Conservation (phyloP, 805 yeast genomes). For the Metschnikowia orientalis region DNA sequence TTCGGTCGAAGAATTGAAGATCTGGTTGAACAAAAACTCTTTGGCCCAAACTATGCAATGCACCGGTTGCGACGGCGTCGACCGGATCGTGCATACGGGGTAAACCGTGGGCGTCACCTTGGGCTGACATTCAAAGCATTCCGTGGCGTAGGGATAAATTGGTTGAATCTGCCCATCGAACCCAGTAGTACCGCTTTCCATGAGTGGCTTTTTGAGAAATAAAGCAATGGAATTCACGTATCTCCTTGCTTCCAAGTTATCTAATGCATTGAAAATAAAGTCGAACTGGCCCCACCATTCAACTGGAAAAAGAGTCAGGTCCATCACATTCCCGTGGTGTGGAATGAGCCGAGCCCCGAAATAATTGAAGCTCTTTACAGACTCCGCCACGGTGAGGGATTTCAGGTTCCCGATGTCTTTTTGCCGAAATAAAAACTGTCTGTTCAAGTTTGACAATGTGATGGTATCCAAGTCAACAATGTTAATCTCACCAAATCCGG, state of each 20-base stretch:
- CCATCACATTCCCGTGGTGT: constrained; percentile 86
- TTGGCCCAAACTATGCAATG: constrained; percentile 99
- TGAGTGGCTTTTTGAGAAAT: constrained; percentile 65
- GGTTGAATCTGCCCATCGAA: constrained; percentile 93
- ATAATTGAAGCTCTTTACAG: constrained; percentile 70
- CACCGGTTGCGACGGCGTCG: constrained; percentile 94
- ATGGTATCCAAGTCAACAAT: constrained; percentile 94
- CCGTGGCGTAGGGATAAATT: constrained; percentile 73
- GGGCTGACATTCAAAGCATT: constrained; percentile 89
- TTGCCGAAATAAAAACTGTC: constrained; percentile 87
- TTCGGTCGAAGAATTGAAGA: constrained; percentile 54
- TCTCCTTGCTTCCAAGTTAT: constrained; percentile 86
- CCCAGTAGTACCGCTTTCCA: constrained; percentile 96
- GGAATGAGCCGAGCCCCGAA: constrained; percentile 60
- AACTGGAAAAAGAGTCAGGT: constrained; percentile 61
- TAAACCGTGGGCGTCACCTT: constrained; percentile 86
- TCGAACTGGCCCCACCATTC: constrained; percentile 72
- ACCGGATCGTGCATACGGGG: constrained; percentile 95
- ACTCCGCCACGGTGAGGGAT: constrained; percentile 76
- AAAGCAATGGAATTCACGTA: constrained; percentile 83
- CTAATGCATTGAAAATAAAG: constrained; percentile 86
- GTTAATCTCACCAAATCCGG: constrained; percentile 84
- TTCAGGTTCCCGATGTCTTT: constrained; percentile 88
- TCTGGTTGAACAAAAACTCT: constrained; percentile 75
- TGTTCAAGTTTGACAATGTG: constrained; percentile 83